These are phyloP conservation scores for Kazachstania sp. DNA, from an alignment of 1,139 yeast species.

Conservation along the genomic window DNA sequence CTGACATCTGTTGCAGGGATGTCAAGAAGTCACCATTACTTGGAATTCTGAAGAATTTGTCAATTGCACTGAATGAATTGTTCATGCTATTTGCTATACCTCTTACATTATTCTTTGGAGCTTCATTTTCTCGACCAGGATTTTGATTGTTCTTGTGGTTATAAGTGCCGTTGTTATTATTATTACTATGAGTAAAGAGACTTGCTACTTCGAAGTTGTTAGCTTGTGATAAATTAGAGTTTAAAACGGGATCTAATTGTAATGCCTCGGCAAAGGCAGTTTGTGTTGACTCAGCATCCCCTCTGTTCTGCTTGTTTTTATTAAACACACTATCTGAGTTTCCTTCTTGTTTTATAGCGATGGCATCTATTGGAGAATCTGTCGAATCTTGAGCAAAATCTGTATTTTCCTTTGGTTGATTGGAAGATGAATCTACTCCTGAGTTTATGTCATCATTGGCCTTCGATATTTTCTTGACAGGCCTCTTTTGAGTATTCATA, in stretches of 20 bases:
- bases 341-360: background rate
- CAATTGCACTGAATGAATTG: constrained; percentile 8
- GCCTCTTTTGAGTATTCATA: background rate
- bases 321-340: background rate
- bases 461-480: background rate
- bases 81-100: constrained; percentile 1
- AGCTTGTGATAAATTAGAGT: constrained; percentile 18
- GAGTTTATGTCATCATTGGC: background rate
- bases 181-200: constrained; percentile 12
- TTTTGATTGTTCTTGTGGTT: background rate
- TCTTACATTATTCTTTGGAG: background rate
- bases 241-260: constrained; percentile 21
- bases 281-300: constrained; percentile 10
- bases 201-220: constrained; percentile 23
- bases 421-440: background rate
- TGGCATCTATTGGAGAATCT: background rate
- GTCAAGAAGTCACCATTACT: constrained; percentile 21
- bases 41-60: constrained; percentile 22
- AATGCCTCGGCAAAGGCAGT: constrained; percentile 26
- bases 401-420: background rate
- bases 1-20: constrained; percentile 7
- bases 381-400: background rate
- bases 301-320: background rate
- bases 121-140: background rate
- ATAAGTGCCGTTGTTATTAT: background rate